Conservation (phyloP, 805 yeast genomes). For the Kazachstania viticola region DNA sequence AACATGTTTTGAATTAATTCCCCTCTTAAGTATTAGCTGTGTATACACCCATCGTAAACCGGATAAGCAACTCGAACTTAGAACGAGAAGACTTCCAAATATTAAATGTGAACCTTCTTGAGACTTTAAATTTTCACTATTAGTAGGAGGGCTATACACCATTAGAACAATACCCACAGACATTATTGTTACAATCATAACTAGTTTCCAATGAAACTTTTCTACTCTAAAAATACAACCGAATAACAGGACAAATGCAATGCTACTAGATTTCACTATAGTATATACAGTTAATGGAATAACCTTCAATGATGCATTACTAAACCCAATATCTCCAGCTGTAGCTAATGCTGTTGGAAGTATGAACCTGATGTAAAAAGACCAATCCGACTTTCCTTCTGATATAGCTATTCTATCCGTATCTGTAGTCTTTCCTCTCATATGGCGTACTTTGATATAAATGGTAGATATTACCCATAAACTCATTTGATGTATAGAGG, state of each 20-base stretch:
- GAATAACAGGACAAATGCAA: constrained; percentile 81
- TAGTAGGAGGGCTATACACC: constrained; percentile 44
- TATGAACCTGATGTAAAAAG: constrained; percentile 41
- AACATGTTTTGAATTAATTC: constrained; percentile 30
- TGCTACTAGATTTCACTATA: constrained; percentile 80
- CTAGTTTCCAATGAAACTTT: constrained; percentile 52
- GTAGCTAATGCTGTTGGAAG: constrained; percentile 81
- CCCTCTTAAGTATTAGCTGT: constrained; percentile 60
- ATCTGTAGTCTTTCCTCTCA: constrained; percentile 4
- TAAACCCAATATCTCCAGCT: constrained; percentile 89
- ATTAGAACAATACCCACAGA: constrained; percentile 76
- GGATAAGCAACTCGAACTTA: constrained; percentile 67
- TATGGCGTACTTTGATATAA: constrained; percentile 23
- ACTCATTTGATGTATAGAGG: constrained; percentile 74
- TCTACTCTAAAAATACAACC: constrained; percentile 78
- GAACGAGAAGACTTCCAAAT: constrained; percentile 63
- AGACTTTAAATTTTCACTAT: constrained; percentile 5
- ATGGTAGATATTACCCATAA: constrained; percentile 39
- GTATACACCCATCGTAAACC: constrained; percentile 95
- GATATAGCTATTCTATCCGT: constrained; percentile 1
- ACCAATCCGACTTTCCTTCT: constrained; percentile 11
- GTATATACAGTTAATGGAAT: constrained; percentile 81
- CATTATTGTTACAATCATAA: constrained; percentile 67
- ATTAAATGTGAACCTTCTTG: constrained; percentile 8
- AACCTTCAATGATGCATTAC: constrained; percentile 70